Evolutionary conservation across 768 basidiomycete genomes (phyloP).

Genomic region (Fibroporia radiculosa): DNA sequence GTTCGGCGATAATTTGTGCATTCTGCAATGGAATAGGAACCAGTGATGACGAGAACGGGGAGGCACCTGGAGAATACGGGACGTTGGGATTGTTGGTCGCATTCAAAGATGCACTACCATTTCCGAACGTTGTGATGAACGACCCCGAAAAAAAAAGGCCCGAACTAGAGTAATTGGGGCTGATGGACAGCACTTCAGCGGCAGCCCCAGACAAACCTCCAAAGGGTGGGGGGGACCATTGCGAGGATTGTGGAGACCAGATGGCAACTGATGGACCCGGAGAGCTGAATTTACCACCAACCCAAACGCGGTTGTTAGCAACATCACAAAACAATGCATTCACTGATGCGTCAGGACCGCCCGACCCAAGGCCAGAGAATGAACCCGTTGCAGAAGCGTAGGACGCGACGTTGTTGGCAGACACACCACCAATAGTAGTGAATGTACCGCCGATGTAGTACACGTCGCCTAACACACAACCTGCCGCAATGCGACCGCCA

Average conservation of each 20-base stretch:
- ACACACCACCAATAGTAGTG: constrained; percentile 51
- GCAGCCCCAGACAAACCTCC: constrained; percentile 68
- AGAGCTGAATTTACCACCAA: constrained; percentile 66
- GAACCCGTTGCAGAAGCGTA: constrained; percentile 52
- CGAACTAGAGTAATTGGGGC: constrained; percentile 56
- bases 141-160: constrained; percentile 86
- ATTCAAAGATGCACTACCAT: constrained; percentile 45
- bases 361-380: constrained; percentile 56
- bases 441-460: constrained; percentile 86
- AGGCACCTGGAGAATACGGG: constrained; percentile 73
- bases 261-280: constrained; percentile 63
- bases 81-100: constrained; percentile 80
- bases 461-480: constrained; percentile 59
- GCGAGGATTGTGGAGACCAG: constrained; percentile 51
- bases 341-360: constrained; percentile 71
- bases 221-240: constrained; percentile 80
- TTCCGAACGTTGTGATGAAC: constrained; percentile 70
- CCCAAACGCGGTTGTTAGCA: constrained; percentile 62
- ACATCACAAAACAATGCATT: constrained; percentile 72
- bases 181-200: constrained; percentile 67
- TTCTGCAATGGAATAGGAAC: constrained; percentile 68
- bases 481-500: constrained; percentile 70
- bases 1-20: constrained; percentile 50
- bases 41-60: constrained; percentile 83
- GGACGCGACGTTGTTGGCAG: constrained; percentile 67